Evolutionary conservation across 768 basidiomycete species (phyloP).

Genomic region (Xerocomellus intermedius): DNA sequence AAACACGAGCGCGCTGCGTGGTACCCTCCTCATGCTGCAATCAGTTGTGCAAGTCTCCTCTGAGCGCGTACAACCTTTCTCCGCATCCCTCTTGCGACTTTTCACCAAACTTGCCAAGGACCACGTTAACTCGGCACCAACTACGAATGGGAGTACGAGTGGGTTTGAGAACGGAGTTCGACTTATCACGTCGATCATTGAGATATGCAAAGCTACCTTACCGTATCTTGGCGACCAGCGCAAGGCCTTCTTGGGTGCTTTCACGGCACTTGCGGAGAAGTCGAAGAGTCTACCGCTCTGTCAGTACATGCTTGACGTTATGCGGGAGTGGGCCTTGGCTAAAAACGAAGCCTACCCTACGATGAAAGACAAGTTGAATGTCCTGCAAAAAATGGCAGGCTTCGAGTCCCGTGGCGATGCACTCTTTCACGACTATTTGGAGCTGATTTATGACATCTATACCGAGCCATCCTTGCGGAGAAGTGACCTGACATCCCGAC

Average conservation of each 20-base stretch:
- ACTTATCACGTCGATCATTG: conserved; percentile 73
- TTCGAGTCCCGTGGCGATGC: conserved; percentile 79
- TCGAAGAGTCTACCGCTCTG: conserved; percentile 79
- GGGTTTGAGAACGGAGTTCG: conserved; percentile 62
- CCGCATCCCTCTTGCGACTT: conserved; percentile 73
- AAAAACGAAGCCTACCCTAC: conserved; percentile 85
- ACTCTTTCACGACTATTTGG: conserved; percentile 80
- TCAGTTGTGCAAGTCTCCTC: conserved; percentile 78
- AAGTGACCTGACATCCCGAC: conserved; percentile 88
- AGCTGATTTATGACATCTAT: conserved; percentile 93
- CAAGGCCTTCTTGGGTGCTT: conserved; percentile 70
- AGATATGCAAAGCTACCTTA: conserved; percentile 82
- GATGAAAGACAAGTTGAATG: conserved; percentile 91
- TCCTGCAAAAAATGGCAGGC: conserved; percentile 84
- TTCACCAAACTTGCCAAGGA: conserved; percentile 86
- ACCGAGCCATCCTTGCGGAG: conserved; percentile 80
- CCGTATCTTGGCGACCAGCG: conserved; percentile 84
- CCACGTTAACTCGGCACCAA: conserved; percentile 61
- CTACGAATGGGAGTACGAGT: conserved; percentile 26
- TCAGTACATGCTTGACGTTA: conserved; percentile 80
- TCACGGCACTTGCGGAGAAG: conserved; percentile 84
- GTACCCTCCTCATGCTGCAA: conserved; percentile 83
- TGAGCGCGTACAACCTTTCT: conserved; percentile 81
- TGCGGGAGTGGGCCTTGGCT: conserved; percentile 86
- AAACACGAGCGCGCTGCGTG: conserved; percentile 67